Conservation (phyloP, 805 yeast species). For the Cyberlindnera americana region DNA sequence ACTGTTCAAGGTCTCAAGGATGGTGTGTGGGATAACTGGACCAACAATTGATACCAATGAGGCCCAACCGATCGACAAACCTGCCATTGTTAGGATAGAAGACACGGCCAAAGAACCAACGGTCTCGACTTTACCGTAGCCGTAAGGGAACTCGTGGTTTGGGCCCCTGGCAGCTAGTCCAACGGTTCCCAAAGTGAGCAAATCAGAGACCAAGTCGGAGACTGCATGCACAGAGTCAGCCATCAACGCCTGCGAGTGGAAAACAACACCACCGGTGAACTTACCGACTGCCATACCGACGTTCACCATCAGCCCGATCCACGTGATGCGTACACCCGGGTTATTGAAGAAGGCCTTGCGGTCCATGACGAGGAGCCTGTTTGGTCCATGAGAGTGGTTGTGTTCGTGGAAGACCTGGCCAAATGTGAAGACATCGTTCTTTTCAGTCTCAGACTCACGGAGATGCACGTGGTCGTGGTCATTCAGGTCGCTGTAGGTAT, state of each 20-base stretch:
- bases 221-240: conserved; percentile 96
- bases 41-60: conserved; percentile 67
- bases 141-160: conserved; percentile 65
- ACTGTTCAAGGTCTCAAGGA: conserved; percentile 50
- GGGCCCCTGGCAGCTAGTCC: conserved; percentile 65
- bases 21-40: conserved; percentile 59
- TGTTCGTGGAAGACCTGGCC: conserved; percentile 30
- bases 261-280: conserved; percentile 83
- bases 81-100: conserved; percentile 78
- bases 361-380: conserved; percentile 34
- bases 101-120: conserved; percentile 89
- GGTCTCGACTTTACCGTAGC: conserved; percentile 91
- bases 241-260: conserved; percentile 90
- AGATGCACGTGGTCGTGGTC: conserved; percentile 40
- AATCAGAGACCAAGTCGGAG: conserved; percentile 85
- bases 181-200: conserved; percentile 85
- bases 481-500: conserved; percentile 11
- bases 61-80: conserved; percentile 85
- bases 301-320: conserved; percentile 84
- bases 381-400: conserved; percentile 35
- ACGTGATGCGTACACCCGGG: conserved; percentile 90
- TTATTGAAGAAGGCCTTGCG: conserved; percentile 48
- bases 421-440: conserved; percentile 36
- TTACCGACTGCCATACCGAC: conserved; percentile 83
- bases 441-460: conserved; percentile 40